These are phyloP conservation scores for Fusarium domesticum DNA, from an alignment of 2,329 filamentous ascomycete species.

Conservation along the genomic window DNA sequence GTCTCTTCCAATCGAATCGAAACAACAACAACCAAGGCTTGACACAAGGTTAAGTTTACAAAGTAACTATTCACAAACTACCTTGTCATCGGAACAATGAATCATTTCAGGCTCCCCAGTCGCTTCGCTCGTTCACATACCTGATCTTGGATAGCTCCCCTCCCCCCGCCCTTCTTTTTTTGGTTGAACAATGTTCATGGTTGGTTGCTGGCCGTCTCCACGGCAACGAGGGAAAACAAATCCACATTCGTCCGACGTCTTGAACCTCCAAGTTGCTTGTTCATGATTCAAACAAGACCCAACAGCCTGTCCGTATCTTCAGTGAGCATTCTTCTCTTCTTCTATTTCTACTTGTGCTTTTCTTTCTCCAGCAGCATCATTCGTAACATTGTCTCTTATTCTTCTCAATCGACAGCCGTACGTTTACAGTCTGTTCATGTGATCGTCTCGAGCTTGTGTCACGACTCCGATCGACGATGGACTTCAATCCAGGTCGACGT, in stretches of 20 bases:
- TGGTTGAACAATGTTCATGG: neutral
- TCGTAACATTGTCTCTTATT: conserved; percentile 7
- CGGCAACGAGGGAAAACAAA: neutral
- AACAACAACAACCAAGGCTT: neutral
- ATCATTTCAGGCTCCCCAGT: neutral
- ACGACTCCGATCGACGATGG: conserved; percentile 5
- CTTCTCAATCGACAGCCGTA: conserved; percentile 11
- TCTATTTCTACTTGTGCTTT: conserved; percentile 9
- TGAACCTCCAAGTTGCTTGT: neutral
- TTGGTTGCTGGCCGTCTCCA: neutral
- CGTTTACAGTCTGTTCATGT: neutral
- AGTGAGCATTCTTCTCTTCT: neutral
- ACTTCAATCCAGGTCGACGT: conserved; percentile 30
- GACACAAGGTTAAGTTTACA: neutral
- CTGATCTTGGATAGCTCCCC: neutral
- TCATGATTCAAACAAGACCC: neutral
- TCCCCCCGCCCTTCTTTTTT: too few relatives aligned
- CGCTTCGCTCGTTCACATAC: neutral
- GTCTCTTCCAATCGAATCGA: neutral
- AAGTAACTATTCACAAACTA: neutral
- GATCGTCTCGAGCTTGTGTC: conserved; percentile 4
- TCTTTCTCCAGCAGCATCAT: conserved; percentile 10
- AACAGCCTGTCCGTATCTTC: neutral
- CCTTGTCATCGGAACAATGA: neutral
- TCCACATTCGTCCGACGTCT: neutral